Percentiles rank a stretch among this genome's conserved stretches.
Evolutionary conservation across 225 moss, liverwort and hornwort genomes (phyloP).

Genomic region (Pseudisothecium myosuroides): DNA sequence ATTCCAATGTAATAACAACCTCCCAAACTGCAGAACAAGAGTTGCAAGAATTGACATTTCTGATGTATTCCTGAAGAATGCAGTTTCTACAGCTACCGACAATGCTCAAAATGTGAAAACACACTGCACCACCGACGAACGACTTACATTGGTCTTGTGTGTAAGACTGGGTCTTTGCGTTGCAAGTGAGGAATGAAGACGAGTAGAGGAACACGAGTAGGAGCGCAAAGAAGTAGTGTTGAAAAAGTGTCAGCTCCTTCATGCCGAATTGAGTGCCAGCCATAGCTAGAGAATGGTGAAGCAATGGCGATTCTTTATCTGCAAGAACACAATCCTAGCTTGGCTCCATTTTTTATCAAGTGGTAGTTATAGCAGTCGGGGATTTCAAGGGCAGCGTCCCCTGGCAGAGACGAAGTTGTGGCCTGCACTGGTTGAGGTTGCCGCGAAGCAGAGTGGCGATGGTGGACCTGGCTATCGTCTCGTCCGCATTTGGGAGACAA

Average conservation of each 20-base stretch:
- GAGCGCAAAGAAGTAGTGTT: neutral
- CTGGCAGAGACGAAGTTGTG: neutral
- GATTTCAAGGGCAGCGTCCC: neutral
- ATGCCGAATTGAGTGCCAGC: neutral
- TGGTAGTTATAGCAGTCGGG: no score
- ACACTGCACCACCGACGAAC: neutral
- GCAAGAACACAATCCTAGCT: neutral
- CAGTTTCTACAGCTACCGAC: neutral
- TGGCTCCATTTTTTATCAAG: neutral
- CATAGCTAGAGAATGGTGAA: neutral
- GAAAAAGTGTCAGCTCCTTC: neutral
- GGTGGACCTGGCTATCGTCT: neutral
- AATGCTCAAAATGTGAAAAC: neutral
- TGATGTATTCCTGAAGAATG: no score
- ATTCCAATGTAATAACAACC: neutral
- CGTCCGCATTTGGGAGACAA: neutral
- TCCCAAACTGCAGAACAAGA: neutral
- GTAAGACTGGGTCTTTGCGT: rapidly evolving
- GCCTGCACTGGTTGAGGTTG: neutral
- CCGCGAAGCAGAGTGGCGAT: neutral
- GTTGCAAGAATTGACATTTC: neutral
- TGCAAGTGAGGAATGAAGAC: neutral
- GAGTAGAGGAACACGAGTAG: neutral
- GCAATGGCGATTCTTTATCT: neutral
- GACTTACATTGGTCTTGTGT: neutral